Percentiles rank a stretch among this genome's conserved stretches.
Evolutionary conservation across 345 rosid genomes (phyloP).

Genomic region (Salix caprea): DNA sequence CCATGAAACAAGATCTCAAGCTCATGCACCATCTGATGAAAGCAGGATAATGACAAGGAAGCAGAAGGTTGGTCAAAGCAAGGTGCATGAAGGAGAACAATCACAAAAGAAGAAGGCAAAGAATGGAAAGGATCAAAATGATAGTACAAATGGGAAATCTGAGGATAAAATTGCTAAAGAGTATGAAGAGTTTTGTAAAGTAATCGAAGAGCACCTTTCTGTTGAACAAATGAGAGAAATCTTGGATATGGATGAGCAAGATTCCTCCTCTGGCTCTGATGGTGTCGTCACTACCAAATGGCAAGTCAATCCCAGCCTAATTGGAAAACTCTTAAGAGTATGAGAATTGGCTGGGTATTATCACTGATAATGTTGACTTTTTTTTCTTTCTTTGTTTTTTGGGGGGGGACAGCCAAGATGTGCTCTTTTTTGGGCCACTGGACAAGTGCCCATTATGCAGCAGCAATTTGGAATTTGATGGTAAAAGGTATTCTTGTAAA

Average conservation of each 20-base stretch:
- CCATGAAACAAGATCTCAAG: slow-evolving; percentile 71
- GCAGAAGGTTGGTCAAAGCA: slow-evolving; percentile 80
- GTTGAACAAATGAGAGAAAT: slow-evolving; percentile 57
- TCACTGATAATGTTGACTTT: not conserved
- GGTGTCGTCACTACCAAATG: slow-evolving; percentile 34
- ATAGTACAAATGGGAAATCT: slow-evolving; percentile 25
- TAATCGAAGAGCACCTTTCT: slow-evolving; percentile 45
- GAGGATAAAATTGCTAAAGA: slow-evolving; percentile 28
- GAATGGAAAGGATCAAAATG: slow-evolving; percentile 12
- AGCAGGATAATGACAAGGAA: slow-evolving; percentile 65
- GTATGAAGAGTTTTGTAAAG: slow-evolving; percentile 52
- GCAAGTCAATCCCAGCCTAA: slow-evolving; percentile 15
- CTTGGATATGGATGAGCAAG: slow-evolving; percentile 56
- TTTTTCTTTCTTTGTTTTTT: not conserved
- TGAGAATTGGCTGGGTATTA: not conserved
- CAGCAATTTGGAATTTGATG: slow-evolving; percentile 48
- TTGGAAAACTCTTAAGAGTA: not conserved
- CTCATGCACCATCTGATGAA: slow-evolving; percentile 46
- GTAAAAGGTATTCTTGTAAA: slow-evolving; percentile 48
- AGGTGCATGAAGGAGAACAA: slow-evolving; percentile 47
- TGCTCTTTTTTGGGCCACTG: slow-evolving; percentile 57
- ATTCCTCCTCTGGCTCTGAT: slow-evolving; percentile 50
- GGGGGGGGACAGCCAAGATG: slow-evolving; percentile 48
- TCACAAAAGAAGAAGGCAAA: slow-evolving; percentile 66
- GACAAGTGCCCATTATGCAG: slow-evolving; percentile 60